Evolutionary conservation across 2,329 filamentous ascomycete species (phyloP).

Genomic region (Stenocarpella maydis): DNA sequence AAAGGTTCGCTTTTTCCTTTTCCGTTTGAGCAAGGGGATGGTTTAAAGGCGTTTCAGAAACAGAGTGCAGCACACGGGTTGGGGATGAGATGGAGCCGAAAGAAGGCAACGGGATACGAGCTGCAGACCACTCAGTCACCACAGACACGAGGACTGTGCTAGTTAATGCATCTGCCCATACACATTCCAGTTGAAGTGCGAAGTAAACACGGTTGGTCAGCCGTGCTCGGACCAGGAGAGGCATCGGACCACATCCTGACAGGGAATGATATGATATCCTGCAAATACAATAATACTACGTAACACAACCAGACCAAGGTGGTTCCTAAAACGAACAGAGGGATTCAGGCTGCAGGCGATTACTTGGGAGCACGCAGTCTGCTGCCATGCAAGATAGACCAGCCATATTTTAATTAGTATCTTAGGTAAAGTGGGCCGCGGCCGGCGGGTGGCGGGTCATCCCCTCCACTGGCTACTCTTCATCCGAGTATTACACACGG

Average conservation of each 20-base stretch:
- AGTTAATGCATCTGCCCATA: neutral
- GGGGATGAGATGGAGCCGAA: constrained; percentile 3
- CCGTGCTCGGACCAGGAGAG: neutral
- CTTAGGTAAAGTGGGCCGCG: no score
- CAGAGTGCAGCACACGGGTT: neutral
- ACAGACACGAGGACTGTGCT: neutral
- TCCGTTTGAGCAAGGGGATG: neutral
- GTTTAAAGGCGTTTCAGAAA: neutral
- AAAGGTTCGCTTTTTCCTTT: neutral
- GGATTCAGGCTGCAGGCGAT: no score
- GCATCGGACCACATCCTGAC: neutral
- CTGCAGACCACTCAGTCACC: neutral
- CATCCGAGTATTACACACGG: no score
- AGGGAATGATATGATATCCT: neutral
- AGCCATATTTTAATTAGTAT: no score
- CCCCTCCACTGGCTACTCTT: no score
- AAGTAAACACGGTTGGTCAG: neutral
- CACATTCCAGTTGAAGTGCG: constrained; percentile 4
- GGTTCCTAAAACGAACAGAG: neutral
- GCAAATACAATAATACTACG: neutral
- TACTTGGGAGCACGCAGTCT: no score
- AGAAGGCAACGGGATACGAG: neutral
- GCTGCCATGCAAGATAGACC: no score
- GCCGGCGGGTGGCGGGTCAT: no score
- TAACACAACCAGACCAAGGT: neutral